A percentile compares a stretch with the other conserved stretches of the same genome.
These are phyloP conservation scores for Torulaspora franciscae DNA, from an alignment of 805 yeast species.

Conservation along the genomic window DNA sequence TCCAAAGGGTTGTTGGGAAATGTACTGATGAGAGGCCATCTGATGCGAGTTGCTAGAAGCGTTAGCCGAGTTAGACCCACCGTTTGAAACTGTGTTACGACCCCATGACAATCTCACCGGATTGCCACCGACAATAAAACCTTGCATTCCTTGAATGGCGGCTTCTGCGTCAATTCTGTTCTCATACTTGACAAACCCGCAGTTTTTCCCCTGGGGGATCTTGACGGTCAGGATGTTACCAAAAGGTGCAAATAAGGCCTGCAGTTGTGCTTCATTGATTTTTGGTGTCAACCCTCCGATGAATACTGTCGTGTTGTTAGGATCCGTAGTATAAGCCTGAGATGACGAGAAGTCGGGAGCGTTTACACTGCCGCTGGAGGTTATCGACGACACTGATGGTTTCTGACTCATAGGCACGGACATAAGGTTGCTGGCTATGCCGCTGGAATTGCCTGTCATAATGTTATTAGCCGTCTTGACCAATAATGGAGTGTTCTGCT, in stretches of 20 bases:
- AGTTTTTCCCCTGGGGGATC: conserved; percentile 73
- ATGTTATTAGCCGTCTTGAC: conserved; percentile 14
- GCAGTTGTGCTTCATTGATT: conserved; percentile 56
- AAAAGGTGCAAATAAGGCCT: conserved; percentile 62
- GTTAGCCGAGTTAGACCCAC: background rate
- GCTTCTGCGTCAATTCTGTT: conserved; percentile 68
- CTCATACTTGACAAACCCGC: conserved; percentile 72
- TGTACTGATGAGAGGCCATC: conserved; percentile 7
- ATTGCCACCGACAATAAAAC: conserved; percentile 68
- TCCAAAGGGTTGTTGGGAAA: conserved; percentile 9
- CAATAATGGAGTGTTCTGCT: conserved; percentile 12
- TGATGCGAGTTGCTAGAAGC: conserved; percentile 1
- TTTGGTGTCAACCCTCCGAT: conserved; percentile 68
- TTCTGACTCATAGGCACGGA: conserved; percentile 13
- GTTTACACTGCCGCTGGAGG: conserved; percentile 5
- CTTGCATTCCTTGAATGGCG: conserved; percentile 75
- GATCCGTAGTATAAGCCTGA: conserved; percentile 45
- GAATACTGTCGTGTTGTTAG: conserved; percentile 62
- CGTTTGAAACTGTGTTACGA: conserved; percentile 30
- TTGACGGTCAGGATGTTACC: conserved; percentile 67
- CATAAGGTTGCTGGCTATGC: conserved; percentile 7
- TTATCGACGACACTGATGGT: conserved; percentile 7
- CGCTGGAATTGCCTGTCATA: conserved; percentile 8
- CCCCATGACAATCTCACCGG: conserved; percentile 77
- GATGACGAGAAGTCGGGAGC: conserved; percentile 16